These are phyloP conservation scores for Stachybotrys chlorohalonatus DNA, from an alignment of 2,329 filamentous ascomycete genomes.

Conservation along the genomic window DNA sequence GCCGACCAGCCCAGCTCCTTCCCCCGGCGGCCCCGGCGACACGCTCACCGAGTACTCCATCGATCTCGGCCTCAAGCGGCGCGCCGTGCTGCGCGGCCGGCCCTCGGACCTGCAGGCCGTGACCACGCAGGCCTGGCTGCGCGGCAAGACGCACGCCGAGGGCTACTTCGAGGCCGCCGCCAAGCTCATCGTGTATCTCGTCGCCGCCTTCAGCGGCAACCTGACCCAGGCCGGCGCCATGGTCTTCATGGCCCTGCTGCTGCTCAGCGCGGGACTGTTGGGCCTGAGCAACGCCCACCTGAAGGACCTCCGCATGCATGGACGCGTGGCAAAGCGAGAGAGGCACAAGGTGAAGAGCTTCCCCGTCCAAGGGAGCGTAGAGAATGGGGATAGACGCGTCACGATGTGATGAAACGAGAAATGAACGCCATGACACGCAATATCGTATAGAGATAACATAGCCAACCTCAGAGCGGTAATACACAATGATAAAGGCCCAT, in stretches of 20 bases:
- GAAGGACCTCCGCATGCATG: constrained; percentile 40
- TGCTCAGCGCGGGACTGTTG: constrained; percentile 43
- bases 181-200: constrained; percentile 49
- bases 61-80: constrained; percentile 40
- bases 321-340: constrained; percentile 29
- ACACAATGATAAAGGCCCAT: no score
- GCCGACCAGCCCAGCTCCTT: constrained; percentile 2
- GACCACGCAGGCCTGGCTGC: constrained; percentile 48
- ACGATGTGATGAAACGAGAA: not conserved
- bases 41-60: constrained; percentile 36
- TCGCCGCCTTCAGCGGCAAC: constrained; percentile 46
- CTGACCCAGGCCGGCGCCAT: constrained; percentile 42
- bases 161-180: constrained; percentile 42
- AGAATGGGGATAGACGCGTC: not conserved
- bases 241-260: constrained; percentile 39
- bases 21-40: constrained; percentile 1
- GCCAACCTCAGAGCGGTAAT: not conserved
- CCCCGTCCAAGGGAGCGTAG: constrained; percentile 1
- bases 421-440: not conserved
- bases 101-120: constrained; percentile 50
- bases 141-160: constrained; percentile 38
- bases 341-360: constrained; percentile 1
- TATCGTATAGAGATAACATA: not conserved
- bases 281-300: constrained; percentile 44
- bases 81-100: constrained; percentile 42